A percentile compares a stretch with the other conserved stretches of the same genome.
Evolutionary conservation across 2,329 filamentous ascomycete genomes (phyloP).

Genomic region (Pestalotiopsis sp.): DNA sequence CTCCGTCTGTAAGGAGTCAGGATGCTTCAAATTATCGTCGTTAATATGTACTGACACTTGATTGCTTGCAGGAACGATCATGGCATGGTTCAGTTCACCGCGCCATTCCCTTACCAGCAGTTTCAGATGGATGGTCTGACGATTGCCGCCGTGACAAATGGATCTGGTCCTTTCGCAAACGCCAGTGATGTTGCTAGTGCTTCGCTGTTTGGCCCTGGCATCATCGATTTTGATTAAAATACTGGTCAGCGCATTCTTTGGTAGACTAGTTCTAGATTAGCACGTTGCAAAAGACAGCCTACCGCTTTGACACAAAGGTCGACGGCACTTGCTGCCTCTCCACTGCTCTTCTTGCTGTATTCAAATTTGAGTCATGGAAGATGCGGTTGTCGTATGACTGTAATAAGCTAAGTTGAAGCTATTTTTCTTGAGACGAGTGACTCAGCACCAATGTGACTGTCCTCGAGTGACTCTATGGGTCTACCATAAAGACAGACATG

Average conservation of each 20-base stretch:
- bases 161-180: slow-evolving; percentile 4
- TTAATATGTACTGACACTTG: neutral
- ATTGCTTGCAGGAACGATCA: neutral
- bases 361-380: too few species aligned
- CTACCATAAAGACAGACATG: too few species aligned
- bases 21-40: neutral
- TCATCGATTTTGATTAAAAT: neutral
- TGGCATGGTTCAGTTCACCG: slow-evolving; percentile 2
- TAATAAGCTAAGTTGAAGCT: too few species aligned
- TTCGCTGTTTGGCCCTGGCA: neutral
- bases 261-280: too few species aligned
- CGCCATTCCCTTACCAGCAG: slow-evolving; percentile 7
- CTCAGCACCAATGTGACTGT: too few species aligned
- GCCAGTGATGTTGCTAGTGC: neutral
- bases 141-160: neutral
- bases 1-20: too few species aligned
- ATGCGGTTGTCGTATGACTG: too few species aligned
- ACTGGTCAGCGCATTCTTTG: neutral
- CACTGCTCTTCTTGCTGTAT: too few species aligned
- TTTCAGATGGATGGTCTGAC: slow-evolving; percentile 8
- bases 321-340: too few species aligned
- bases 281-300: too few species aligned
- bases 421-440: accelerated
- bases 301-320: too few species aligned
- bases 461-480: too few species aligned